Percentiles rank a stretch among this genome's conserved stretches.
These are phyloP conservation scores for Fusarium incarnatum DNA, from an alignment of 2,329 filamentous ascomycete genomes.

Conservation along the genomic window DNA sequence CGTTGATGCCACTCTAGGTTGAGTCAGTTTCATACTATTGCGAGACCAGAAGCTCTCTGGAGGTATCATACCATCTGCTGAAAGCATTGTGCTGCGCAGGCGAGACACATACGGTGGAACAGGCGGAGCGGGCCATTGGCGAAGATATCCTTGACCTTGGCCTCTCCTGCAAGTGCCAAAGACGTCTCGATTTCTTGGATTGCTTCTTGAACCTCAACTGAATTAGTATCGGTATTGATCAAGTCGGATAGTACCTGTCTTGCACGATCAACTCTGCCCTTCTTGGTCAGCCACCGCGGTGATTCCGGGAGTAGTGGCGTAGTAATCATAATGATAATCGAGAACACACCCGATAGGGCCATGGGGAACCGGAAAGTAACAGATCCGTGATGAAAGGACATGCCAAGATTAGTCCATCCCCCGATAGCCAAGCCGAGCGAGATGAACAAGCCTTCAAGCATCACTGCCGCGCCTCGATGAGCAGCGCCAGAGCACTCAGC, in stretches of 20 bases:
- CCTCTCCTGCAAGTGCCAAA: conserved; percentile 1
- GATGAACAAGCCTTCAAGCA: conserved; percentile 5
- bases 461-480: conserved; percentile 4
- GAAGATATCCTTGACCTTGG: conserved; percentile 4
- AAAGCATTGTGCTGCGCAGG: conserved; percentile 3
- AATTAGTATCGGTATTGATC: not conserved
- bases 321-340: not conserved
- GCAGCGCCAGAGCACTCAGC: conserved; percentile 9
- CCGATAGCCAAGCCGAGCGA: not conserved
- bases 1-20: not conserved
- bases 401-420: conserved; percentile 1
- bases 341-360: not conserved
- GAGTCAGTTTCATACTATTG: too few species aligned
- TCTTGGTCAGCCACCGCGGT: conserved; percentile 6
- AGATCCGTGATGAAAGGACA: conserved; percentile 9
- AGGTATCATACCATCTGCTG: conserved; percentile 1
- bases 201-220: not conserved
- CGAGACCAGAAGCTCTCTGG: too few species aligned
- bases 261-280: not conserved
- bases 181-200: conserved; percentile 1
- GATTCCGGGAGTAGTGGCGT: conserved; percentile 1
- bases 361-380: not conserved
- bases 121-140: conserved; percentile 1
- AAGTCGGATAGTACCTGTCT: not conserved
- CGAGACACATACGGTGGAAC: conserved; percentile 2